Base-by-base conservation (phyloP, 768 basidiomycete species). In the Boletus barrowsii region DNA sequence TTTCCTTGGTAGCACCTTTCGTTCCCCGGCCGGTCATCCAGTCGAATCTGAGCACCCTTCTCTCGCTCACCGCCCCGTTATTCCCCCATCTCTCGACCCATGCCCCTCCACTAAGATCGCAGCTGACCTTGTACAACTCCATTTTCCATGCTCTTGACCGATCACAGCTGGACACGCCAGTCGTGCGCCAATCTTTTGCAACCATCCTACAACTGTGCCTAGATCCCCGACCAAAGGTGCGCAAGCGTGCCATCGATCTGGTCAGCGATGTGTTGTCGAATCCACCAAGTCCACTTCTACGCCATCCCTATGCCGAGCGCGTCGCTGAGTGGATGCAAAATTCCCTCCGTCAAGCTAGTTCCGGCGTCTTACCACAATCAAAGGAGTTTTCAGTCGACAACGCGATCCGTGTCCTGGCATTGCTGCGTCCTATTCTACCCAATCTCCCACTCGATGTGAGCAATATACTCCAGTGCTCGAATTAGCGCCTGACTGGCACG, bases 181-280 rank as follows among this genome's bases (percentile, higher is more conserved):
- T 78, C 46, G 78, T 90, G 45, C 85, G 90, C 37, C 90, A 95
- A 68, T 79, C 86, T 3, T 98, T 94, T 76, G 87, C 88, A 42
- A 86, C 90, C 36, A 76, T 97, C 49, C 74, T 98, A 40, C 87
- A 90, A 45, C 74, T 97, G 44, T 86, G 83, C 61, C 77, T 93
- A 42, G 97, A 99, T 73, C 80, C 86, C 5, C 77, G 97, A 47
- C 97, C 97, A 18, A 98, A 98, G 75, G 93, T 99, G 49, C 84
- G 97, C 52, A 94, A 83, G 71, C 84, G 87, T 66, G 94, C 95
- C 22, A 86, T 87, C 43, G 95, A 98, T 64, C 81, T 89, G 18
- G 80, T 99, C 32, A 81, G 79, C 62, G 88, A 90, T 60, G 78
- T 93, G 4, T 76, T 99, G 35, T 76, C 79, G 15, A 77, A 77